phyloP scores from a whole-genome alignment of 768 basidiomycete species.

The Agrocybe praecox region DNA sequence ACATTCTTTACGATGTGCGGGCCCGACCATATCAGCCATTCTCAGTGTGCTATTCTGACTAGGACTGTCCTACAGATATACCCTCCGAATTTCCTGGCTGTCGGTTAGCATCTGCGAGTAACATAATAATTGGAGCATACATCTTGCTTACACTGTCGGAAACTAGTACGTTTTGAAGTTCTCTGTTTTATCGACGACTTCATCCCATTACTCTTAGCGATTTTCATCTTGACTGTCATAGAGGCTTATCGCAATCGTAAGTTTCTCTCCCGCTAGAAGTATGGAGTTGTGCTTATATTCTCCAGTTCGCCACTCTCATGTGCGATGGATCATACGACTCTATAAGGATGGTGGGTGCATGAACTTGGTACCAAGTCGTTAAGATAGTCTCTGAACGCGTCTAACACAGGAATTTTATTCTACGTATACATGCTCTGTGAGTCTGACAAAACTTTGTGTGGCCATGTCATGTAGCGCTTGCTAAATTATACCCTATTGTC shows the following conservation, averaged over 20 bases:
- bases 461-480: background rate
- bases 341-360: slow-evolving; percentile 38
- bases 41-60: background rate
- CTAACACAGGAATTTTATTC: slow-evolving; percentile 36
- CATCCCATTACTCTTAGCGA: slow-evolving; percentile 25
- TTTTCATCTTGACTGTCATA: slow-evolving; percentile 37
- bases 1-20: slow-evolving; percentile 34
- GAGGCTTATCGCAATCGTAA: slow-evolving; percentile 40
- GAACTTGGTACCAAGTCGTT: too few relatives aligned
- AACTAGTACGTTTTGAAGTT: slow-evolving; percentile 32
- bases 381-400: too few relatives aligned
- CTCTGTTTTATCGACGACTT: background rate
- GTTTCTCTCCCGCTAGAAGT: slow-evolving; percentile 7
- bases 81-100: slow-evolving; percentile 31
- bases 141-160: slow-evolving; percentile 39
- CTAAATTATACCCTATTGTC: background rate
- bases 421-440: slow-evolving; percentile 41
- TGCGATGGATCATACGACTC: slow-evolving; percentile 37
- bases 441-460: background rate
- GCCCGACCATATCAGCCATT: background rate
- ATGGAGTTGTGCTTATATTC: background rate
- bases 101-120: slow-evolving; percentile 29
- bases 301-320: slow-evolving; percentile 35
- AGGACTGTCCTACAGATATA: slow-evolving; percentile 13
- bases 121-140: slow-evolving; percentile 41